Base-by-base conservation (phyloP, 169 alveolate genomes). In the Eimeria tenella region DNA sequence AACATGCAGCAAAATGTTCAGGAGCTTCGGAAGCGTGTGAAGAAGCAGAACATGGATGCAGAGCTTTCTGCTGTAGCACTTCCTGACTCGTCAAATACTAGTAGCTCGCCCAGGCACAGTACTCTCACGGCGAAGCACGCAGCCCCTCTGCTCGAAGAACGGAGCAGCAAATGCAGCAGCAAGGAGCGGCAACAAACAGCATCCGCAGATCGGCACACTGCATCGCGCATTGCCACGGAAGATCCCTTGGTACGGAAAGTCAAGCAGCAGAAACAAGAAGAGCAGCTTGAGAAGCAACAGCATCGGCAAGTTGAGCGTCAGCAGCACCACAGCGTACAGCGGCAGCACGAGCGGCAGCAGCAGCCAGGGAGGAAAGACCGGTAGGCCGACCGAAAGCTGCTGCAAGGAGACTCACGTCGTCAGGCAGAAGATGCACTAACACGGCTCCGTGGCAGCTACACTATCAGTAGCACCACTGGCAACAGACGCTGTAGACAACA, bases 91-190 rank as follows among this genome's bases (percentile, higher is more conserved):
- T 10, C 68, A 2, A 11, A 17, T 3, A 58, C 68, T 58, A 11
- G 68, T 17, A 11, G 68, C 68, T 0, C 68, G 11, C 19, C 68
- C 68, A 58, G 68, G 19, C 42, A 31, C 42, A 31, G 42, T 58
- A 11, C 19, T 17, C 68, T 58, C 2, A 58, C 3, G 19, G 19
- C 11, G 19, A 17, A 17, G 19, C 21, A 58, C 68, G 2, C 21
- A 11, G 56, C 15, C 91, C 77, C 42, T 11, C 42, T 68, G 2
- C 79, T 10, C 79, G 23, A 9, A 23, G 15, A n/a, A 11, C 15
- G 42, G 42, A 74, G 84, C 62, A 74, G 84, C 84, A 55, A n/a
- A 13, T 9, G 15, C 84, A 74, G 77, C 77, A 68, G 77, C 49
- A 68, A 17, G 42, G 13, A 68, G n/a, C 77, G 11, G 77, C 77